Base-by-base conservation (phyloP, 257 asterid species). In the Anisodus acutangulus region DNA sequence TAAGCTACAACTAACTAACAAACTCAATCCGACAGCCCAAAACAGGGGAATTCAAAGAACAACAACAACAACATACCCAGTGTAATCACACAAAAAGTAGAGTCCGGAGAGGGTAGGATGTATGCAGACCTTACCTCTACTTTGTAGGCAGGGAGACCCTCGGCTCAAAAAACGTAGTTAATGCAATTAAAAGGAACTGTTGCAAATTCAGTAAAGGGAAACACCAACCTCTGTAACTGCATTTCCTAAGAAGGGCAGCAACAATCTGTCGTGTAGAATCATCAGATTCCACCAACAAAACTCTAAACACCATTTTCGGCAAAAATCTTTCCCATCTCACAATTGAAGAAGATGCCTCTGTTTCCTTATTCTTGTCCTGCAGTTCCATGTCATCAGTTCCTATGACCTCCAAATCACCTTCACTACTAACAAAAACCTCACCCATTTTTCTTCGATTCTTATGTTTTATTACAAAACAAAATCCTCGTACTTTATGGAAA, bases 191-290 rank as follows among this genome's bases (percentile, higher is more conserved):
- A 59, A 74, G 43, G 49, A 74, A 74, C 12, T 22, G 3, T 3
- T 11, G 62, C 13, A 9, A 74, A 22, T 49, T 49, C 62, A 11
- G 26, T 64, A 31, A 16, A n/a, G 26, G 9, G 19, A 9, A 66
- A 26, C 80, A 84, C 91, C 3, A 84, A 97, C 99, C 99, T 95
- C 76, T 93, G 87, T 93, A 97, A 87, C 92, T 91, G 91, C 99
- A 97, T 97, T 93, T 97, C 87, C 98, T 91, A 87, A 97, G 97
- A 86, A 97, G 98, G 35, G 98, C 97, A 51, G 98, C 84, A 60
- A 97, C 95, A 88, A 97, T 95, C 88, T 97, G 98, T 88, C 98
- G 82, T 8, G 99, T 97, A 5, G 99, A 97, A 85, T 93, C 99
- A 86, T 97, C 99, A 41, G 98, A 90, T 88, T 97, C 99, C 2